Evolutionary conservation across 2,329 filamentous ascomycete species (phyloP).

Genomic region (Ceratocystis variospora): DNA sequence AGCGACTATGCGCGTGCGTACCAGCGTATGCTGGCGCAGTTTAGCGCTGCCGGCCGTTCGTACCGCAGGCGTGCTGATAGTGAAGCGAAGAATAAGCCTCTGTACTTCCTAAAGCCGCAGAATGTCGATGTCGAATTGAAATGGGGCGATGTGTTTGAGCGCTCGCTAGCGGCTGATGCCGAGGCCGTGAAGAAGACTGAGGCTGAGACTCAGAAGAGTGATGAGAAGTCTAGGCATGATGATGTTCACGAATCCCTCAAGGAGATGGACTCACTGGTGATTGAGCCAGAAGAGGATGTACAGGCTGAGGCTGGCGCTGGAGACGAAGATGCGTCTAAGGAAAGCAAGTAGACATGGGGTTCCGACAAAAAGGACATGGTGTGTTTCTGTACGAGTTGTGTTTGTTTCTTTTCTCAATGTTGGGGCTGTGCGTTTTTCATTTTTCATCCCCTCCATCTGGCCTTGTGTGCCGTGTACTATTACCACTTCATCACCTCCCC

Average conservation of each 20-base stretch:
- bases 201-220: not conserved
- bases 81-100: conserved; percentile 34
- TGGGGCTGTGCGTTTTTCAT: not conserved
- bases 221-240: not conserved
- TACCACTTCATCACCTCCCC: not conserved
- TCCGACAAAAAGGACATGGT: not conserved
- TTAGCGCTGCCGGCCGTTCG: conserved; percentile 40
- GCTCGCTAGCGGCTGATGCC: not conserved
- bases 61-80: conserved; percentile 44
- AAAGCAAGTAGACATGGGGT: not conserved
- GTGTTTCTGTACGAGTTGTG: not conserved
- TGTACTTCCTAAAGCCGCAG: conserved; percentile 30
- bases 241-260: conserved; percentile 3
- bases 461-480: too few relatives aligned
- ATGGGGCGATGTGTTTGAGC: conserved; percentile 28
- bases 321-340: not conserved
- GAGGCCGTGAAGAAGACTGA: not conserved
- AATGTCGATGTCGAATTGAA: conserved; percentile 28
- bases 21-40: conserved; percentile 35
- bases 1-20: conserved; percentile 31
- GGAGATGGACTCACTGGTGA: not conserved
- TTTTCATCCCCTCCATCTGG: not conserved
- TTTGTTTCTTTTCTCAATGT: not conserved
- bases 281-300: conserved; percentile 7
- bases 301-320: not conserved